phyloP scores from a whole-genome alignment of 305 asterid genomes.

The Fraxinus paxiana region DNA sequence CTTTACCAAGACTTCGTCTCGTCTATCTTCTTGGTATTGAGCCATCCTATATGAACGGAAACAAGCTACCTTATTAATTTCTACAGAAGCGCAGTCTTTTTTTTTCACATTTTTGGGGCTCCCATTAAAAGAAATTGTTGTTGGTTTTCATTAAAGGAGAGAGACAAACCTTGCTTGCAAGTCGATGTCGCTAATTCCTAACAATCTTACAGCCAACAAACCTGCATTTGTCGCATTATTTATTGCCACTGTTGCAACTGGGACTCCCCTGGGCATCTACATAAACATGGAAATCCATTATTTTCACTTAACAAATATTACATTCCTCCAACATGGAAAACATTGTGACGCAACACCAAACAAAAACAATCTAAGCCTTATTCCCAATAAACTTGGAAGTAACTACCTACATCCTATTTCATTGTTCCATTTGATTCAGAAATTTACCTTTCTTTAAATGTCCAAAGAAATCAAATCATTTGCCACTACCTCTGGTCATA shows the following conservation, averaged over 20 bases:
- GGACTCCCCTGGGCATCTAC: constrained; percentile 97
- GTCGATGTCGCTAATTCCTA: constrained; percentile 69
- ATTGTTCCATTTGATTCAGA: not conserved
- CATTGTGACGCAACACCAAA: not conserved
- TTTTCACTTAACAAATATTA: not conserved
- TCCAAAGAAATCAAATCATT: not conserved
- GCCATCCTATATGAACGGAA: constrained; percentile 53
- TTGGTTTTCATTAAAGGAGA: not conserved
- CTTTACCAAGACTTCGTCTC: constrained; percentile 75
- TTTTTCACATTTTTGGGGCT: not conserved
- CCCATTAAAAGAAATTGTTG: not conserved
- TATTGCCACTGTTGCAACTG: constrained; percentile 90
- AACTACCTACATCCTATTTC: not conserved
- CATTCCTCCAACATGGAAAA: not conserved
- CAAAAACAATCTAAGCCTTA: not conserved
- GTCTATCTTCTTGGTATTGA: constrained; percentile 76
- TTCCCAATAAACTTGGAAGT: not conserved
- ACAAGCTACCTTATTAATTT: not conserved
- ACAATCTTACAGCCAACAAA: constrained; percentile 67
- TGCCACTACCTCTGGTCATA: not conserved
- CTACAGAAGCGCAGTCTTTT: not conserved
- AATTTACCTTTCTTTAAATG: not conserved
- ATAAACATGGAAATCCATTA: not conserved
- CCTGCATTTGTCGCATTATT: constrained; percentile 93
- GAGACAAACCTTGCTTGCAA: constrained; percentile 64